Percentiles rank a stretch among this genome's conserved stretches.
Evolutionary conservation across 371 early-diverging fungal genomes (phyloP).

Genomic region (Lichtheimia ornata): DNA sequence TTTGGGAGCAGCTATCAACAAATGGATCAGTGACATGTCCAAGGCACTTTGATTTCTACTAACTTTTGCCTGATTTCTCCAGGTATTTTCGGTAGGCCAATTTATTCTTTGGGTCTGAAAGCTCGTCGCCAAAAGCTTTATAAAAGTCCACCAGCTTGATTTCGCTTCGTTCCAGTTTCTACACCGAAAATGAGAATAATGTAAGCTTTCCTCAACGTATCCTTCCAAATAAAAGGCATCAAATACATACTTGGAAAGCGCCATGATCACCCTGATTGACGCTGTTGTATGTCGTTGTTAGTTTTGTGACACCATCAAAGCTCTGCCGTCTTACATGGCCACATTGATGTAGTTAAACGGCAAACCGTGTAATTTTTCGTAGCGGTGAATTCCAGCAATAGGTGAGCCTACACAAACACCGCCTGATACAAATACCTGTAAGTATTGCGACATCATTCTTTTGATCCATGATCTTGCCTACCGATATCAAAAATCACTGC

Average conservation of each 20-base stretch:
- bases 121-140: slow-evolving; percentile 62
- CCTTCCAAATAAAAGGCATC: no score
- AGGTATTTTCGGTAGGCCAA: slow-evolving; percentile 55
- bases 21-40: no score
- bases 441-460: no score
- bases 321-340: slow-evolving; percentile 57
- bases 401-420: slow-evolving; percentile 86
- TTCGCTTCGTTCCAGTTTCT: slow-evolving; percentile 78
- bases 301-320: neutral
- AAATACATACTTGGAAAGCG: slow-evolving; percentile 60
- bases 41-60: neutral
- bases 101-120: slow-evolving; percentile 60
- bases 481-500: slow-evolving; percentile 78
- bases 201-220: neutral
- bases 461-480: neutral
- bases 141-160: slow-evolving; percentile 64
- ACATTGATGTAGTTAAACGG: slow-evolving; percentile 84
- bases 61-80: slow-evolving; percentile 48
- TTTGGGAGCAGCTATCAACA: slow-evolving; percentile 26
- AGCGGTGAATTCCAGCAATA: slow-evolving; percentile 73
- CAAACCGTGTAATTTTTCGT: slow-evolving; percentile 64
- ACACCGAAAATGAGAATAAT: slow-evolving; percentile 18
- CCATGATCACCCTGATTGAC: slow-evolving; percentile 57
- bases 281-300: slow-evolving; percentile 23
- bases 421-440: slow-evolving; percentile 35